Conservation (phyloP, 441 rosid genomes). For the Geranium incanum region DNA sequence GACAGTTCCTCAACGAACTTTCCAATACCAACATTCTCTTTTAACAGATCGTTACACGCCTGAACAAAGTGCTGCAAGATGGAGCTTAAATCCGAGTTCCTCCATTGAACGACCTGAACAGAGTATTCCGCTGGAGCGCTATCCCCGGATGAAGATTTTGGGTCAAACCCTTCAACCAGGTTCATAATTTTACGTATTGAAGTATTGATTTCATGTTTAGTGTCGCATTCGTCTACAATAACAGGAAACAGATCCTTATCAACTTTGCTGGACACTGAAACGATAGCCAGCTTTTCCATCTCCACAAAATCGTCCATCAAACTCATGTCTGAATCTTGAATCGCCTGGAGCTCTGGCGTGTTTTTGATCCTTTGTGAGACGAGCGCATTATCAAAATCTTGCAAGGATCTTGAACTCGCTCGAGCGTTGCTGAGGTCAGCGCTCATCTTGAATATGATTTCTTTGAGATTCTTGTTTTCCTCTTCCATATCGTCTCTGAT, state of each 20-base stretch:
- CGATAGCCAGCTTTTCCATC: conserved; percentile 77
- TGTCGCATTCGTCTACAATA: conserved; percentile 22
- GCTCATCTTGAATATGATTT: conserved; percentile 44
- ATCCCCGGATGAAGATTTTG: conserved; percentile 14
- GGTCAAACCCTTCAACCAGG: conserved; percentile 50
- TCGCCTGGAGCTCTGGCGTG: conserved; percentile 31
- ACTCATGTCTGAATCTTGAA: conserved; percentile 52
- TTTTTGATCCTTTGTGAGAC: conserved; percentile 49
- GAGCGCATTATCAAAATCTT: conserved; percentile 49
- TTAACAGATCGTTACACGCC: conserved; percentile 49
- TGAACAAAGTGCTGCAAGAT: conserved; percentile 50
- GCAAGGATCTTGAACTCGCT: conserved; percentile 47
- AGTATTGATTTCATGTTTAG: conserved; percentile 24
- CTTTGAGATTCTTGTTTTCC: conserved; percentile 72
- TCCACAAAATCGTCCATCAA: conserved; percentile 78
- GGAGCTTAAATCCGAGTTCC: conserved; percentile 52
- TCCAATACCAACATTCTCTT: conserved; percentile 39
- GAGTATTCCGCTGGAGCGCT: conserved; percentile 36
- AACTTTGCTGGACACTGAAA: conserved; percentile 31
- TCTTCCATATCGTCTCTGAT: conserved; percentile 59
- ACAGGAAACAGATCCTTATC: conserved; percentile 25
- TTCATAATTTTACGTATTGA: conserved; percentile 44
- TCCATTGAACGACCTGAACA: conserved; percentile 75
- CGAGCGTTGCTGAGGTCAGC: conserved; percentile 60
- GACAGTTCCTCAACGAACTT: conserved; percentile 56